Conservation (phyloP, 345 rosid species). For the Jatropha curcas region DNA sequence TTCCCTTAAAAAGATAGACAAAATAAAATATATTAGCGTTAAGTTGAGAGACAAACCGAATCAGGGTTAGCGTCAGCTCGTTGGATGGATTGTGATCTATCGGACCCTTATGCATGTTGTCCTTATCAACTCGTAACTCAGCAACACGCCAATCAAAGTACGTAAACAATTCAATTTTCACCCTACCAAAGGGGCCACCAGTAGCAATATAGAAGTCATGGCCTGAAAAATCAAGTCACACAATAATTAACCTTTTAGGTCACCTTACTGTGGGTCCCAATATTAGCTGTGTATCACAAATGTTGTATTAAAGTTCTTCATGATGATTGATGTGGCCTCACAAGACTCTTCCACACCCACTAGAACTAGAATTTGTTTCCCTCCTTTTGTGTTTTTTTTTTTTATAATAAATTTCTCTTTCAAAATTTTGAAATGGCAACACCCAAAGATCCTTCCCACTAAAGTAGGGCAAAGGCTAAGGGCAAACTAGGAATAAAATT, state of each 20-base stretch:
- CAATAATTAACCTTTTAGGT: conserved; percentile 6
- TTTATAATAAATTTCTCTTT: too few species aligned
- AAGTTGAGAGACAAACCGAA: too few species aligned
- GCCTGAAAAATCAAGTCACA: conserved; percentile 10
- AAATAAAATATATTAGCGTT: too few species aligned
- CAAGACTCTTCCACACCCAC: neutral
- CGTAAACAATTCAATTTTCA: neutral
- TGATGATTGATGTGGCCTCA: neutral
- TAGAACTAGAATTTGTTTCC: neutral
- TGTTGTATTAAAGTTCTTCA: conserved; percentile 7
- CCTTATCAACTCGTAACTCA: neutral
- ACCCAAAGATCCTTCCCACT: neutral
- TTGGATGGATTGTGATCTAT: too few species aligned
- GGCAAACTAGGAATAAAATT: too few species aligned
- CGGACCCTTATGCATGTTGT: too few species aligned
- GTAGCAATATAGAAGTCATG: neutral
- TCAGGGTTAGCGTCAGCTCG: too few species aligned
- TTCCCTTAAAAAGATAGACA: too few species aligned
- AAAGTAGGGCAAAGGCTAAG: neutral
- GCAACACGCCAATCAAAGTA: conserved; percentile 15
- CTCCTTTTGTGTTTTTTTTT: neutral
- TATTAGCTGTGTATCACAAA: conserved; percentile 43
- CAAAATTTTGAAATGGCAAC: neutral
- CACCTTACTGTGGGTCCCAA: conserved; percentile 27
- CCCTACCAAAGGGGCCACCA: neutral